phyloP scores from a whole-genome alignment of 805 yeast genomes.

The Starmerella tilneyi region DNA sequence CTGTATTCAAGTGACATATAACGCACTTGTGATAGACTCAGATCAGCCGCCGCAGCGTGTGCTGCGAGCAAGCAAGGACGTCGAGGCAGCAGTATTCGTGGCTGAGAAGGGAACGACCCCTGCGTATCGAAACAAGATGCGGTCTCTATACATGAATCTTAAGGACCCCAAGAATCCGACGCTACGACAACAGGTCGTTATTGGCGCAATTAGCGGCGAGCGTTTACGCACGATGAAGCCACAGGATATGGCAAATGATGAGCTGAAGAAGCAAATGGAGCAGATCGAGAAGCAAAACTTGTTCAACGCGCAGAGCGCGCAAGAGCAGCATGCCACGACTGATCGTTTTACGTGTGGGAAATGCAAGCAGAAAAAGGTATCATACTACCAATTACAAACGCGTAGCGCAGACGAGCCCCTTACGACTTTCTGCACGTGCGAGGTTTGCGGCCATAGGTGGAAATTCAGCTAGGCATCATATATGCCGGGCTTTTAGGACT shows the following conservation, averaged over 20 bases:
- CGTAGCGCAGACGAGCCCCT: constrained; percentile 98
- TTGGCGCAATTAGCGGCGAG: constrained; percentile 55
- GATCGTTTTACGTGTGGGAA: constrained; percentile 96
- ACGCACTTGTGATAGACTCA: constrained; percentile 79
- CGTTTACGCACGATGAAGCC: constrained; percentile 72
- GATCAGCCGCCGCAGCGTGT: constrained; percentile 49
- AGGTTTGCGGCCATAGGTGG: constrained; percentile 96
- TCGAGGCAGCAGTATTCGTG: constrained; percentile 62
- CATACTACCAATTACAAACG: constrained; percentile 95
- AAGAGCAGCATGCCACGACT: constrained; percentile 88
- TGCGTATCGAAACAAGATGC: constrained; percentile 66
- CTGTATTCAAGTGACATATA: constrained; percentile 72
- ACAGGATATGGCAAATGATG: constrained; percentile 93
- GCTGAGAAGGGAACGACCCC: constrained; percentile 45
- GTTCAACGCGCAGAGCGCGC: constrained; percentile 96
- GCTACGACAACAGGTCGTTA: constrained; percentile 55
- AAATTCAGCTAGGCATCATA: constrained; percentile 77
- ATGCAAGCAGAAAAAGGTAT: constrained; percentile 93
- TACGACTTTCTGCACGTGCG: constrained; percentile 97
- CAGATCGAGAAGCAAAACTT: constrained; percentile 77
- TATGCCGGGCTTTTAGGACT: no score
- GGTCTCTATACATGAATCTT: constrained; percentile 77
- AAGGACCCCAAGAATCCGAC: constrained; percentile 85
- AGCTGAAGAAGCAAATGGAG: constrained; percentile 73
- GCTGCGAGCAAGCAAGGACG: constrained; percentile 51